These are phyloP conservation scores for Lipomyces chichibuensis DNA, from an alignment of 805 yeast species.

Conservation along the genomic window DNA sequence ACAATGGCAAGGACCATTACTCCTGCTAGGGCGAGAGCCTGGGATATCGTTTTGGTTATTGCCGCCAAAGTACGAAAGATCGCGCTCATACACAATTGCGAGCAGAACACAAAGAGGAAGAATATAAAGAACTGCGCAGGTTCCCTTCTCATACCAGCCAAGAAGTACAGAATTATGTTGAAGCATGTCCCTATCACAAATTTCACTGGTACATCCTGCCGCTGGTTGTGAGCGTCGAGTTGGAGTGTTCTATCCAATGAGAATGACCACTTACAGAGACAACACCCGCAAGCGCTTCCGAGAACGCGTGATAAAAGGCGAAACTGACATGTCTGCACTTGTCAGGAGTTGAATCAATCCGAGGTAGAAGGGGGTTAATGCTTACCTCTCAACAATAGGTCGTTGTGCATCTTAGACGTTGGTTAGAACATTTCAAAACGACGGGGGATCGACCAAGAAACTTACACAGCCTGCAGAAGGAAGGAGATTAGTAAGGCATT, in stretches of 20 bases:
- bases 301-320: conserved; percentile 61
- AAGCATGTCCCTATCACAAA: conserved; percentile 51
- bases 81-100: conserved; percentile 45
- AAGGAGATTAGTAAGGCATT: background rate
- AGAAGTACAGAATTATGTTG: conserved; percentile 57
- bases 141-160: conserved; percentile 53
- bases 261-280: conserved; percentile 43
- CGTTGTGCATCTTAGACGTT: background rate
- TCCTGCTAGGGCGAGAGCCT: conserved; percentile 53
- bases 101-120: conserved; percentile 2
- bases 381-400: conserved; percentile 2
- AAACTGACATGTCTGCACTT: conserved; percentile 47
- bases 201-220: conserved; percentile 56
- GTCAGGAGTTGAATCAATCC: background rate
- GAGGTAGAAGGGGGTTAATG: background rate
- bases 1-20: conserved; percentile 48
- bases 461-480: background rate
- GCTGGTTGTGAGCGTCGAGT: background rate
- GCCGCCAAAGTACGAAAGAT: conserved; percentile 57
- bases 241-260: background rate
- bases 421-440: background rate
- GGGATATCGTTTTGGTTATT: conserved; percentile 39
- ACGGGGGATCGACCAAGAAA: background rate
- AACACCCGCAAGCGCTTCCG: conserved; percentile 66
- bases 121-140: conserved; percentile 60